Evolutionary conservation across 331 rosid species (phyloP), one percentile per base, ranked within the genome.

Genomic region (Prunus yedoensis): DNA sequence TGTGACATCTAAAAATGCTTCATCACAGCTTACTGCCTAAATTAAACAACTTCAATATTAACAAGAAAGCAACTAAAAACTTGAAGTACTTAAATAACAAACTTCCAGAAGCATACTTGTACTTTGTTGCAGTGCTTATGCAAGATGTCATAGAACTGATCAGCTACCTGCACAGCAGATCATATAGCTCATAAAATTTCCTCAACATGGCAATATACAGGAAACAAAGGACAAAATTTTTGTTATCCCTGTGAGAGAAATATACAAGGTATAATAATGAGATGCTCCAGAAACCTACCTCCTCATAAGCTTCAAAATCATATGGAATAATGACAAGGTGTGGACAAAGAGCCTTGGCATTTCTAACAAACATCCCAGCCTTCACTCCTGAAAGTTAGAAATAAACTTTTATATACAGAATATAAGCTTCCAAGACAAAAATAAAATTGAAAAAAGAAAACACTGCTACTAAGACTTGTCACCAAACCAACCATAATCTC

Each of bases 1-100:
- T 56, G 91, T 85, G 83, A 88, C 85, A 64, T 91, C 97, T 76
- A 94, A 80, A 88, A 85, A 91, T 73, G 99, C 99, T 85, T 94
- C 99, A 71, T 92, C 99, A 56, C 98, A 94, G 90, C 99, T 94
- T 60, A 94, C 95, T 30, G 99, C 99, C 97, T 94, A 75, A 70
- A 86, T 74, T 74, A 77, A 69, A 77, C 77, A 68, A 72, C 16
- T 69, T 62, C 68, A 52, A 51, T 43, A 21, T 66, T 67, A 71
- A 75, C 56, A 62, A 79, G 35, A 60, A 59, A 41, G 78, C 21
- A 79, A 77, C 47, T 47, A 10, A 71, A 70, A 70, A 10, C 35
- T 58, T 68, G 25, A 79, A 70, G 68, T 68, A 75, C 83, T 67
- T 50, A 10, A 68, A 77, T 73, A 85, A 63, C 50, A 60, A 46